Conservation (phyloP, 2,329 filamentous ascomycete genomes). For the Xenosphaeropsis pyriputrescens region DNA sequence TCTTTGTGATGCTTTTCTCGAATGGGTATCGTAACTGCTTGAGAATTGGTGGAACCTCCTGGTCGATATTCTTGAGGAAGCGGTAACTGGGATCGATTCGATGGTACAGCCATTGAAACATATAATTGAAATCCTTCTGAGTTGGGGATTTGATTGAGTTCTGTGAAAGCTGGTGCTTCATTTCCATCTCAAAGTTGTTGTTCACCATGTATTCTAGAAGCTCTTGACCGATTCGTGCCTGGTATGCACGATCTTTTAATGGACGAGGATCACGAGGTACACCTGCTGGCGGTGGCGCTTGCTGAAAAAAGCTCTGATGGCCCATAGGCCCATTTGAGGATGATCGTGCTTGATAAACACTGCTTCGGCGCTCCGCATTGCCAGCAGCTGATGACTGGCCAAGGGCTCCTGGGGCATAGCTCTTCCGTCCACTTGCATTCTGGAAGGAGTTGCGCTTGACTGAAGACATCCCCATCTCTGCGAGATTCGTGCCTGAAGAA, state of each 20-base stretch:
- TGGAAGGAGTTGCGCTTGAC: conserved; percentile 73
- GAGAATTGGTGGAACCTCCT: conserved; percentile 82
- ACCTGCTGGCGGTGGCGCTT: conserved; percentile 66
- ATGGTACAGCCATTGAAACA: conserved; percentile 97
- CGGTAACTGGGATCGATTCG: conserved; percentile 88
- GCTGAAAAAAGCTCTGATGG: conserved; percentile 91
- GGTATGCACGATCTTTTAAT: conserved; percentile 66
- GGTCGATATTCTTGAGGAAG: conserved; percentile 89
- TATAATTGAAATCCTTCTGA: conserved; percentile 94
- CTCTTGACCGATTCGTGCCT: conserved; percentile 74
- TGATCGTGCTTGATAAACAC: conserved; percentile 60
- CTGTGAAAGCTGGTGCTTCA: conserved; percentile 83
- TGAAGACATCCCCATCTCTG: conserved; percentile 68
- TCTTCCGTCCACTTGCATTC: conserved; percentile 48
- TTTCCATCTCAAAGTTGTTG: conserved; percentile 95
- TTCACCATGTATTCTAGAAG: conserved; percentile 82
- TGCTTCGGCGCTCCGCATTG: conserved; percentile 57
- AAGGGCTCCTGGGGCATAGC: conserved; percentile 27
- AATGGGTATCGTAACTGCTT: conserved; percentile 93
- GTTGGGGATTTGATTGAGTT: conserved; percentile 90
- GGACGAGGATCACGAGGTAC: conserved; percentile 79
- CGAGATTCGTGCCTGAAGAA: conserved; percentile 68
- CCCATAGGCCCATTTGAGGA: conserved; percentile 52
- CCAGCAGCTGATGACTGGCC: conserved; percentile 17
- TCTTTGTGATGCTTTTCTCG: conserved; percentile 91